phyloP scores from a whole-genome alignment of 495 filamentous ascomycete genomes.

The Hypomontagnella submonticulosa region DNA sequence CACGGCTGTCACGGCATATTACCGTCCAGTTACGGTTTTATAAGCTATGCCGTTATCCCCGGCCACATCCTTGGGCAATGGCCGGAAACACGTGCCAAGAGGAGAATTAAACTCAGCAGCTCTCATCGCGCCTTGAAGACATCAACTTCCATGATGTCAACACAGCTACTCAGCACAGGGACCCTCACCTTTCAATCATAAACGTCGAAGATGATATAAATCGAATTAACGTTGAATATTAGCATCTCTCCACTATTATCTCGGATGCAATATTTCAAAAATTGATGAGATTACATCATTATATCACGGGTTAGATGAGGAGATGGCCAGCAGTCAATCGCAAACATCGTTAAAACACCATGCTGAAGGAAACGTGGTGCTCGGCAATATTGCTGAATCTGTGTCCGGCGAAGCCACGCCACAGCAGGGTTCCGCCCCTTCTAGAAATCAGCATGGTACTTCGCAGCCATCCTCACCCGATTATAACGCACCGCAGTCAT shows the following conservation, averaged over 20 bases:
- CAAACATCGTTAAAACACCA: constrained; percentile 6
- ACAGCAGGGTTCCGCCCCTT: constrained; percentile 11
- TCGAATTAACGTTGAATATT: not conserved
- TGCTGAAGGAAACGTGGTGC: constrained; percentile 10
- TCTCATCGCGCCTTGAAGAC: constrained; percentile 1
- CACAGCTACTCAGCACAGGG: not conserved
- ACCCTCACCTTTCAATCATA: not conserved
- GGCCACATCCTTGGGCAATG: constrained; percentile 10
- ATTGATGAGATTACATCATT: constrained; percentile 2
- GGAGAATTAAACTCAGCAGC: constrained; percentile 24
- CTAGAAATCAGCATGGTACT: constrained; percentile 7
- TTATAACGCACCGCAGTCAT: constrained; percentile 52
- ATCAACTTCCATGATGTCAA: constrained; percentile 1
- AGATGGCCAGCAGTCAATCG: constrained; percentile 23
- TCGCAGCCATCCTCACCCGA: constrained; percentile 19
- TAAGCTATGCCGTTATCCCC: not conserved
- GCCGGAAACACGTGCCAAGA: constrained; percentile 39
- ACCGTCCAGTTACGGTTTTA: constrained; percentile 19
- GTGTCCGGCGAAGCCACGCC: constrained; percentile 8
- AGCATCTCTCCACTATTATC: not conserved
- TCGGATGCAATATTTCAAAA: not conserved
- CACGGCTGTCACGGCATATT: not conserved
- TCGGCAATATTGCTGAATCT: not conserved
- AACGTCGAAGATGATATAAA: not conserved
- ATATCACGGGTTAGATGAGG: not conserved